Conservation (phyloP, 2,329 filamentous ascomycete species). For the Stagonosporopsis chrysanthemi region DNA sequence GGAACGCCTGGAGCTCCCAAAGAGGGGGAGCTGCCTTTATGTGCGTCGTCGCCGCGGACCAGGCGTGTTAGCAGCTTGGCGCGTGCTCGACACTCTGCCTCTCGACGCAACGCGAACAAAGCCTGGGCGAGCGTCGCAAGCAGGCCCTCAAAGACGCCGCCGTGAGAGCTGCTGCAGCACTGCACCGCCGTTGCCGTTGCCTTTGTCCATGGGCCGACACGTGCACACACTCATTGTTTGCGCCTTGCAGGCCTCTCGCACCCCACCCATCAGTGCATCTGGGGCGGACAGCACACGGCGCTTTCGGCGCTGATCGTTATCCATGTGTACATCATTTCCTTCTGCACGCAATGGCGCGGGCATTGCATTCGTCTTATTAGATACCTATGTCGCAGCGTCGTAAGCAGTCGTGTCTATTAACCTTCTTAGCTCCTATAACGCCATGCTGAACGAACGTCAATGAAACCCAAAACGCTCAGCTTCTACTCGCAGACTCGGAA, state of each 20-base stretch:
- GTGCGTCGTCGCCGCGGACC: constrained; percentile 6
- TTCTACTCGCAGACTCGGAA: constrained; percentile 31
- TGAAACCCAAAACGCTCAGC: constrained; percentile 21
- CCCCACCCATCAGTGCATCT: not conserved
- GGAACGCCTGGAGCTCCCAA: constrained; percentile 6
- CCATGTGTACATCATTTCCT: not conserved
- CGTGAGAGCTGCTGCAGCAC: not conserved
- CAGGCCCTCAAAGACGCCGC: not conserved
- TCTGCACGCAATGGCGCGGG: not conserved
- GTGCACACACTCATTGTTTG: not conserved
- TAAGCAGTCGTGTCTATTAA: constrained; percentile 16
- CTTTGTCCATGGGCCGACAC: not conserved
- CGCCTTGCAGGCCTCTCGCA: too few relatives aligned
- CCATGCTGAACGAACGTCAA: constrained; percentile 7
- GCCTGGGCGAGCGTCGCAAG: not conserved
- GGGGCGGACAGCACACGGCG: not conserved
- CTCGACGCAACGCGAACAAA: constrained; percentile 16
- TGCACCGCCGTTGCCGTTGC: not conserved
- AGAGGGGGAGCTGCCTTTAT: constrained; percentile 15
- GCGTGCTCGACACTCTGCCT: constrained; percentile 2
- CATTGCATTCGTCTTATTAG: constrained; percentile 2
- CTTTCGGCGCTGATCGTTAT: not conserved
- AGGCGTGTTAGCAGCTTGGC: constrained; percentile 14
- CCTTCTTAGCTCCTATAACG: constrained; percentile 11
- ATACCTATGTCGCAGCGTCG: not conserved